A percentile compares a stretch with the other conserved stretches of the same genome.
phyloP scores from a whole-genome alignment of 257 asterid species.

The Solanum sejunctum region DNA sequence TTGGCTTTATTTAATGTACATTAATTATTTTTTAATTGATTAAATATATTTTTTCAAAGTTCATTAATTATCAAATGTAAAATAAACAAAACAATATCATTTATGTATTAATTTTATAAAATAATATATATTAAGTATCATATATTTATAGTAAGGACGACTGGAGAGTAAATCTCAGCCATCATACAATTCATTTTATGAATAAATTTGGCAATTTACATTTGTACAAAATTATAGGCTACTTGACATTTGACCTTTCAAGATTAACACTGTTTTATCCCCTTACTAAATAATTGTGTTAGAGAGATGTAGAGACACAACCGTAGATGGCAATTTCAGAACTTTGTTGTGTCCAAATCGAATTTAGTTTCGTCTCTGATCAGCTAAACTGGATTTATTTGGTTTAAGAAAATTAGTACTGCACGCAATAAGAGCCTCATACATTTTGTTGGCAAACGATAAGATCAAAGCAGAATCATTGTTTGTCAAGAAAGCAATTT shows the following conservation, averaged over 20 bases:
- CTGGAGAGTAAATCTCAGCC: too few relatives aligned
- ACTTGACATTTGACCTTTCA: not conserved
- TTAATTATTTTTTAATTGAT: too few relatives aligned
- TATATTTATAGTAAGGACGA: too few relatives aligned
- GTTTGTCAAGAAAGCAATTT: not conserved
- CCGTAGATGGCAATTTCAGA: not conserved
- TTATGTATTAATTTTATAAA: too few relatives aligned
- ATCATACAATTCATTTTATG: not conserved
- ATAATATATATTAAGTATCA: too few relatives aligned
- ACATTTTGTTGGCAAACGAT: not conserved
- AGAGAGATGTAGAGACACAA: not conserved
- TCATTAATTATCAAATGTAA: too few relatives aligned
- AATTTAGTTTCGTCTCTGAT: not conserved
- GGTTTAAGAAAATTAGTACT: not conserved
- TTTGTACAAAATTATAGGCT: not conserved
- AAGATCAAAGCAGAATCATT: not conserved
- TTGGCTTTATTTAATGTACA: too few relatives aligned
- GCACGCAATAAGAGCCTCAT: not conserved
- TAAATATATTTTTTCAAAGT: too few relatives aligned
- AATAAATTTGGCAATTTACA: not conserved
- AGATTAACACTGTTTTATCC: not conserved
- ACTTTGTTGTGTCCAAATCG: not conserved
- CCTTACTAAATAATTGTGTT: not conserved
- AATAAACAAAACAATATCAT: too few relatives aligned
- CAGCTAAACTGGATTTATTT: not conserved